A percentile compares a stretch with the other conserved stretches of the same genome.
Evolutionary conservation across 371 early-diverging fungal genomes (phyloP).

Genomic region (Mucor racemosus): DNA sequence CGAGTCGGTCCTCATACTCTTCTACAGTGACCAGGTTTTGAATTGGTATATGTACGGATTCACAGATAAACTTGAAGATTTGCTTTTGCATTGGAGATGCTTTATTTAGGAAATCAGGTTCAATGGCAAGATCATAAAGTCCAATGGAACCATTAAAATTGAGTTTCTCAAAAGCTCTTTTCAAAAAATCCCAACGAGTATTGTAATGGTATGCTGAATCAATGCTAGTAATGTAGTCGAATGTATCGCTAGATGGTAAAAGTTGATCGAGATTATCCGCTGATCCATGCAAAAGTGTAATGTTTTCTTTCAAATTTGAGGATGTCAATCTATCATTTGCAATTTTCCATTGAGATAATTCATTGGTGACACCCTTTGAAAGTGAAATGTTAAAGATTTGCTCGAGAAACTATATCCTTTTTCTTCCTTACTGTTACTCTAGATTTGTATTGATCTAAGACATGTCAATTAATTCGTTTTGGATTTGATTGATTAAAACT

Average conservation of each 20-base stretch:
- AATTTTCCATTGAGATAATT: constrained; percentile 38
- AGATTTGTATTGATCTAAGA: constrained; percentile 28
- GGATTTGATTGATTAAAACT: neutral
- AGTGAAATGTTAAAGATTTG: neutral
- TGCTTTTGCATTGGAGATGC: constrained; percentile 11
- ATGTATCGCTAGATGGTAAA: constrained; percentile 13
- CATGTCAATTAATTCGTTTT: neutral
- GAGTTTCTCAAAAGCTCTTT: constrained; percentile 33
- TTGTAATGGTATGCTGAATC: constrained; percentile 66
- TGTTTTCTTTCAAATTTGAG: neutral
- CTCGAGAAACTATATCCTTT: neutral
- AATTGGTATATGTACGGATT: constrained; percentile 27
- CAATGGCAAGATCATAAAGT: constrained; percentile 43
- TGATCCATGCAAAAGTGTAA: constrained; percentile 35
- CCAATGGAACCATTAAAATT: constrained; percentile 46
- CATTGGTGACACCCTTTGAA: constrained; percentile 53
- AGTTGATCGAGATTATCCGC: constrained; percentile 32
- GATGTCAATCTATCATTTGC: constrained; percentile 24
- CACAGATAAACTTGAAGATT: constrained; percentile 19
- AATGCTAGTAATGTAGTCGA: constrained; percentile 54
- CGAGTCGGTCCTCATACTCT: constrained; percentile 23
- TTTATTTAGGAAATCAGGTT: constrained; percentile 18
- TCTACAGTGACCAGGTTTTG: constrained; percentile 35
- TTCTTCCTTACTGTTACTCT: constrained; percentile 36
- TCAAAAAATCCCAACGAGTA: constrained; percentile 56